Conservation (phyloP, 139 green algal species). For the Chlamydomonas incerta region DNA sequence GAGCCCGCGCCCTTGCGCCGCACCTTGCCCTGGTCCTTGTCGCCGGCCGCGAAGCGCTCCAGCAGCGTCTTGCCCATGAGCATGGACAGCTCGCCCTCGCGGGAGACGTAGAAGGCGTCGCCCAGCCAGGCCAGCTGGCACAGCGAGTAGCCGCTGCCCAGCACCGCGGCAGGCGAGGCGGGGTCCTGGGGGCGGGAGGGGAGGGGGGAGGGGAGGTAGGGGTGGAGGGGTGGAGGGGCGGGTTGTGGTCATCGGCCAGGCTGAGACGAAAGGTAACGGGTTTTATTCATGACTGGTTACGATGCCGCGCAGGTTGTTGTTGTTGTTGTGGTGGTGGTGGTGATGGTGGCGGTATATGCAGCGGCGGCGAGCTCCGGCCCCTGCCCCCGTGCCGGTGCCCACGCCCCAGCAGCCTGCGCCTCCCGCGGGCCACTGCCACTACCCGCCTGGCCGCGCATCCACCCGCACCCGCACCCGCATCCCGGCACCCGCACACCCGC, state of each 20-base stretch:
- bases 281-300: too few relatives aligned
- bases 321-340: too few relatives aligned
- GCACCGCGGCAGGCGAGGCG: conserved; percentile 1
- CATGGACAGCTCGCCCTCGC: conserved; percentile 27
- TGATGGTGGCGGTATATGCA: too few relatives aligned
- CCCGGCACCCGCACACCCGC: not conserved
- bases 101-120: conserved; percentile 45
- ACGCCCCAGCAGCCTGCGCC: too few relatives aligned
- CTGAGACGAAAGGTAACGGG: too few relatives aligned
- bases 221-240: not conserved
- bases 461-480: too few relatives aligned
- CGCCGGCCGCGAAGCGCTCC: conserved; percentile 35
- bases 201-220: not conserved
- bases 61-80: conserved; percentile 44
- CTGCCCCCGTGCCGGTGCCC: too few relatives aligned
- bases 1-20: too few relatives aligned
- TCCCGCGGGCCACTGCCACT: not conserved
- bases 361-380: too few relatives aligned
- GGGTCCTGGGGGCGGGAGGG: conserved; percentile 20
- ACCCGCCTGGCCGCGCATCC: not conserved
- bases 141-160: conserved; percentile 38
- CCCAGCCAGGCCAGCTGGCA: conserved; percentile 54
- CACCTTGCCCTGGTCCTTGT: too few relatives aligned
- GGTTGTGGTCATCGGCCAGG: not conserved
- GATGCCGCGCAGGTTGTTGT: too few relatives aligned